Evolutionary conservation across 225 moss, liverwort and hornwort species (phyloP), one percentile per base, ranked within the genome.

Genomic region (Pleurozium schreberi): DNA sequence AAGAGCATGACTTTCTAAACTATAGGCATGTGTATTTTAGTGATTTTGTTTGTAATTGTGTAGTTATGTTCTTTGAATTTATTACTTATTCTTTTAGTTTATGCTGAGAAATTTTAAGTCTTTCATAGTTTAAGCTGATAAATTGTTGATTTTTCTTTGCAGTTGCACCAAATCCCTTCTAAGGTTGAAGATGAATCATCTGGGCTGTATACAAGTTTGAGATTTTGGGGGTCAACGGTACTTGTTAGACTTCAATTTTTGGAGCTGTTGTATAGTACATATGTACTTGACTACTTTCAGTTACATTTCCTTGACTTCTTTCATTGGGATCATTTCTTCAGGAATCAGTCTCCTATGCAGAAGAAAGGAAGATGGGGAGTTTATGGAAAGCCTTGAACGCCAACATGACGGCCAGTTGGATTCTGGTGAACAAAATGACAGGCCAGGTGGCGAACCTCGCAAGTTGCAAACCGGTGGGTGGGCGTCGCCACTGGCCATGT

Each of bases 381-480:
- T 84, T 95, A 28, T 96, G 96, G 98, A 96, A 89, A 50, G 92
- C 96, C 31, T 65, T 96, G 63, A 95, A 94, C 55, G 91, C 91
- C 43, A 93, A 96, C 87, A 78, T 94, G 91, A 89, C 95, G 1
- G 93, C 93, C 3, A 98, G 96, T 81, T 98, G 98, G 96, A 96
- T 98, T 16, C 64, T 98, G 16, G 90, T 98, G 38, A 95, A 96
- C 88, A 93, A 93, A 89, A 78, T 58, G 20, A 94, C 96, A 5
- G 92, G 92, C 58, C 86, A 90, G 88, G 95, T 95, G 96, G 95
- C 93, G 2, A 98, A 96, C 85, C 92, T 98, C 2, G 92, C 96
- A 14, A 98, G 95, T 80, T 95, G 91, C 93, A 90, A 88, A 47
- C 91, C 98, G 3, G 86, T 96, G 4, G 95, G 94, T 22, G 98